phyloP scores from a whole-genome alignment of 805 yeast genomes.

The Saccharomycopsis fodiens region DNA sequence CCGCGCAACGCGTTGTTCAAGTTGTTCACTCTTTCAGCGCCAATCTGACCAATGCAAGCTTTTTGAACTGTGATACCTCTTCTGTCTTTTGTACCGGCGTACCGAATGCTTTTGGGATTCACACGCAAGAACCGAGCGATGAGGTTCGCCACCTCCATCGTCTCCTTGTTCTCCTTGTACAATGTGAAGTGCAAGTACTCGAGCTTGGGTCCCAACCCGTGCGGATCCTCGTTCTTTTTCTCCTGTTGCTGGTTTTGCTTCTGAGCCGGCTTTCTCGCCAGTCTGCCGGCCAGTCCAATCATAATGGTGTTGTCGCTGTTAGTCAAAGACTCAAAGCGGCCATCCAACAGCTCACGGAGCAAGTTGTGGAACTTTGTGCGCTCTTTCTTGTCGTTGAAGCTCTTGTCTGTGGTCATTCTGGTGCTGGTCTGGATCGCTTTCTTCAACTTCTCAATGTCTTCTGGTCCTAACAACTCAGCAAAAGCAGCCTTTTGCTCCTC shows the following conservation, averaged over 20 bases:
- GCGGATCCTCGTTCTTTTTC: conserved; percentile 47
- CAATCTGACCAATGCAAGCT: conserved; percentile 58
- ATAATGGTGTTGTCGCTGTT: conserved; percentile 58
- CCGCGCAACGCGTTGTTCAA: conserved; percentile 73
- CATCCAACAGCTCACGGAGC: conserved; percentile 63
- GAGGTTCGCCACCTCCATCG: conserved; percentile 86
- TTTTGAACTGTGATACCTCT: conserved; percentile 92
- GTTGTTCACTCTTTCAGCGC: conserved; percentile 66
- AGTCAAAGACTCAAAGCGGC: conserved; percentile 74
- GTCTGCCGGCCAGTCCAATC: conserved; percentile 46
- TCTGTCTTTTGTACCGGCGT: conserved; percentile 95
- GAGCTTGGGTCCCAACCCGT: conserved; percentile 67
- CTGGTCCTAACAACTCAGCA: conserved; percentile 9
- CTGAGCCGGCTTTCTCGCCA: conserved; percentile 24
- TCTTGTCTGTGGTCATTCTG: conserved; percentile 45
- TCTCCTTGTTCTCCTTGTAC: conserved; percentile 92
- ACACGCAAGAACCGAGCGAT: conserved; percentile 66
- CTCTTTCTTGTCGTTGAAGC: conserved; percentile 56
- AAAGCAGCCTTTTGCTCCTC: conserved; percentile 12
- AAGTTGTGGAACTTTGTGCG: conserved; percentile 77
- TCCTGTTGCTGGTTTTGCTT: conserved; percentile 32
- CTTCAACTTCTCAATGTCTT: conserved; percentile 7
- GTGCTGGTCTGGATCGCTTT: conserved; percentile 47
- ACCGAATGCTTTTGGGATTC: conserved; percentile 63
- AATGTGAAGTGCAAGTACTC: conserved; percentile 68